These are phyloP conservation scores for Tieghemostelium lacteum DNA, from an alignment of 78 protist genomes.

Conservation along the genomic window DNA sequence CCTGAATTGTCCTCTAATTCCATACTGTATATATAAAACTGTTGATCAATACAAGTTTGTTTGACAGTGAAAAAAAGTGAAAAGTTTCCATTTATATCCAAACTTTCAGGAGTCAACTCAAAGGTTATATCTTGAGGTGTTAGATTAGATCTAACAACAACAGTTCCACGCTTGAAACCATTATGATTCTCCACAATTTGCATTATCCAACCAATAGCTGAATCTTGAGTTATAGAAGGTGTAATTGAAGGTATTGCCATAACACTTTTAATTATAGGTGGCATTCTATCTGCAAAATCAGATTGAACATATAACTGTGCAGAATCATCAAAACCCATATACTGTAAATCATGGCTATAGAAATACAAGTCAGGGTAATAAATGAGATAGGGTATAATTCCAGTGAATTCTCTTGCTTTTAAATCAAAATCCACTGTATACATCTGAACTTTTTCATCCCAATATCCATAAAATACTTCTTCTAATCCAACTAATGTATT, in stretches of 20 bases:
- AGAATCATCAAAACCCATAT: too few species aligned
- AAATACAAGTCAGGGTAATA: not conserved
- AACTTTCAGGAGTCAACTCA: not conserved
- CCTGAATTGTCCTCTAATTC: too few species aligned
- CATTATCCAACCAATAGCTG: slow-evolving; percentile 1
- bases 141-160: too few species aligned
- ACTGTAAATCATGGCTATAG: not conserved
- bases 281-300: not conserved
- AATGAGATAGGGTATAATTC: not conserved
- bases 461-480: too few species aligned
- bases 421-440: not conserved
- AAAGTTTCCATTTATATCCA: too few species aligned
- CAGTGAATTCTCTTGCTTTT: not conserved
- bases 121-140: not conserved
- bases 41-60: too few species aligned
- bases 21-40: too few species aligned
- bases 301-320: not conserved
- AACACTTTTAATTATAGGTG: not conserved
- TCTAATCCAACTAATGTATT: too few species aligned
- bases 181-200: not conserved
- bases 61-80: too few species aligned
- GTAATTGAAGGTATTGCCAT: not conserved
- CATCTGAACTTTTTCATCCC: not conserved
- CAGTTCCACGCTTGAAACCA: slow-evolving; percentile 9
- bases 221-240: not conserved